A percentile compares a stretch with the other conserved stretches of the same genome.
Evolutionary conservation across 805 yeast species (phyloP).

Genomic region (Metschnikowia dekortorum): DNA sequence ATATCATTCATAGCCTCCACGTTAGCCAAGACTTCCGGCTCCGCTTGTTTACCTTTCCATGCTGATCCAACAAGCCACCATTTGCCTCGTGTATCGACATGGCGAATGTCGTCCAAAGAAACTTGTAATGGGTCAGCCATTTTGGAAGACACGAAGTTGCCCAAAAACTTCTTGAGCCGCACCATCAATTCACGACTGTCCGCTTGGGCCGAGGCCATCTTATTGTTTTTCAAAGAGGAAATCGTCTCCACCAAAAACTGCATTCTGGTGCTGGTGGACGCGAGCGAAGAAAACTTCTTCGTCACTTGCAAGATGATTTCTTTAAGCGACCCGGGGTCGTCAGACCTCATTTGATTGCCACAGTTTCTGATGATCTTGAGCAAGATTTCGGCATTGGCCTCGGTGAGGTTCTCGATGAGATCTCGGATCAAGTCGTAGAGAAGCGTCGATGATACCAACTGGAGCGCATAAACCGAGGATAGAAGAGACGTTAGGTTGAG

Average conservation of each 20-base stretch:
- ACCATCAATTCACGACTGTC: constrained; percentile 46
- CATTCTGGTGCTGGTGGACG: constrained; percentile 53
- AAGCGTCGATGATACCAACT: constrained; percentile 66
- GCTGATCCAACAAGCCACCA: constrained; percentile 99
- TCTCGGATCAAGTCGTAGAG: constrained; percentile 69
- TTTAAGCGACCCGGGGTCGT: constrained; percentile 82
- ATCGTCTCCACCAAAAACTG: constrained; percentile 82
- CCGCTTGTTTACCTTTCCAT: constrained; percentile 67
- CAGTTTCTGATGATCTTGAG: constrained; percentile 67
- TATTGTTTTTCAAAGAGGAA: constrained; percentile 80
- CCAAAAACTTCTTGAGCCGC: constrained; percentile 61
- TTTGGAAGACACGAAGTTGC: constrained; percentile 44
- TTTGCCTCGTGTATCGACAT: constrained; percentile 77
- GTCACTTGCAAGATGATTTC: constrained; percentile 59
- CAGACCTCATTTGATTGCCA: constrained; percentile 83
- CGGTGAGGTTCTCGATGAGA: constrained; percentile 55
- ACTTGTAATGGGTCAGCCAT: constrained; percentile 78
- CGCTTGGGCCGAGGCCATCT: constrained; percentile 55
- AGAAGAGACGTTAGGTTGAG: constrained; percentile 69
- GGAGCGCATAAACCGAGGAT: constrained; percentile 73
- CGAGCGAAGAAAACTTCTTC: constrained; percentile 34
- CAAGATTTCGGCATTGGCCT: constrained; percentile 71
- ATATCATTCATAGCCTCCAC: constrained; percentile 51
- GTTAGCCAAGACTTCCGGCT: constrained; percentile 26
- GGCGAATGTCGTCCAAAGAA: constrained; percentile 72